These are phyloP conservation scores for Papilionanthe hybrid DNA, from an alignment of 116 monocot species.

Conservation along the genomic window DNA sequence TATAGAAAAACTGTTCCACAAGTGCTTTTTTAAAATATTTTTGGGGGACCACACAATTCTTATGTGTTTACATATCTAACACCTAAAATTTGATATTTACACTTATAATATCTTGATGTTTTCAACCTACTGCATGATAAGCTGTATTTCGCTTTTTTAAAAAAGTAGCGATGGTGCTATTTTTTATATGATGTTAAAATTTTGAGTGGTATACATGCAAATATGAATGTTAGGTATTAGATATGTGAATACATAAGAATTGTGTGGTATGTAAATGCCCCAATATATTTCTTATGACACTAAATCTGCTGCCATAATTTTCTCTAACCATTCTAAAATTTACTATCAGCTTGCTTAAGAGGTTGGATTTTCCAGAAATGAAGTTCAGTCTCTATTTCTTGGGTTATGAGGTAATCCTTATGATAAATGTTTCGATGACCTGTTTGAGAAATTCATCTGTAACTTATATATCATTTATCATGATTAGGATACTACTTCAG, in stretches of 20 bases:
- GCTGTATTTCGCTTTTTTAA: too few species aligned
- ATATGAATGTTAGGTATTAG: too few species aligned
- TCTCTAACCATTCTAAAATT: background rate
- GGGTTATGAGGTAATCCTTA: slow-evolving; percentile 80
- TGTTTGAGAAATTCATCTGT: background rate
- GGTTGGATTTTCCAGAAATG: slow-evolving; percentile 93
- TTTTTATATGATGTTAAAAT: too few species aligned
- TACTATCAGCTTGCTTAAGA: slow-evolving; percentile 70
- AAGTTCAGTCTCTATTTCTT: slow-evolving; percentile 95
- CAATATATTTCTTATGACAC: background rate
- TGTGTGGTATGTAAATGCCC: too few species aligned
- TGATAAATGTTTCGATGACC: background rate
- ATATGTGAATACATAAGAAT: too few species aligned
- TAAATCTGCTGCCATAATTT: background rate
- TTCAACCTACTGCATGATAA: too few species aligned
- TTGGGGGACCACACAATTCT: too few species aligned
- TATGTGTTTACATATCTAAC: too few species aligned
- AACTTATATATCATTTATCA: background rate
- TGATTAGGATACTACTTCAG: slow-evolving; percentile 60
- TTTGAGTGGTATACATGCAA: too few species aligned
- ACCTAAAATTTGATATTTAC: too few species aligned
- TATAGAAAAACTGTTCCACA: background rate
- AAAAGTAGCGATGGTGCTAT: too few species aligned
- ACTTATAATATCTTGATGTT: too few species aligned
- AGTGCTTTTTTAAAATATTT: background rate